A percentile compares a stretch with the other conserved stretches of the same genome.
These are phyloP conservation scores for Leptographium galeiforme DNA, from an alignment of 2,329 filamentous ascomycete genomes.

Conservation along the genomic window DNA sequence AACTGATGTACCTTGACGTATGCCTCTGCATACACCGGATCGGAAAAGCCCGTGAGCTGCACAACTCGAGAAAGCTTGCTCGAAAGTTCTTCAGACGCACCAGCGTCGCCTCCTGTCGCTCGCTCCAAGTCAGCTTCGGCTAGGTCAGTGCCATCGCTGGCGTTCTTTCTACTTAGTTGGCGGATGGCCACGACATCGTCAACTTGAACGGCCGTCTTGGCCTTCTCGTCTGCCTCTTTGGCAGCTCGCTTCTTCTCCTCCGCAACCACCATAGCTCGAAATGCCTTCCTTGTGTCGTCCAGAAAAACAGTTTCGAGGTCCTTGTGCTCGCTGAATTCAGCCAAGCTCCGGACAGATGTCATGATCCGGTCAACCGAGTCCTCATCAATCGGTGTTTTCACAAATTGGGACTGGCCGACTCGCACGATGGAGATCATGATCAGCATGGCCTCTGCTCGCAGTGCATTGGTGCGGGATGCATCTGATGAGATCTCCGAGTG, in stretches of 20 bases:
- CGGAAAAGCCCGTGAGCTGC: slow-evolving; percentile 94
- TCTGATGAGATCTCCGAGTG: slow-evolving; percentile 88
- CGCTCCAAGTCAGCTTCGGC: slow-evolving; percentile 84
- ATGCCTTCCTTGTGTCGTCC: slow-evolving; percentile 88
- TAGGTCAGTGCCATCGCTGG: slow-evolving; percentile 67
- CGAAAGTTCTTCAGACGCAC: slow-evolving; percentile 64
- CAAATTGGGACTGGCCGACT: slow-evolving; percentile 96
- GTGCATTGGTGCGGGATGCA: slow-evolving; percentile 74
- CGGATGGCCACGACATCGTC: slow-evolving; percentile 90
- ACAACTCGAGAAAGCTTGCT: slow-evolving; percentile 95
- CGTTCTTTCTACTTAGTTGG: slow-evolving; percentile 85
- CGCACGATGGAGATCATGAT: slow-evolving; percentile 99
- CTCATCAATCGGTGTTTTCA: slow-evolving; percentile 93
- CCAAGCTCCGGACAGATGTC: slow-evolving; percentile 85
- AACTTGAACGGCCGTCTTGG: slow-evolving; percentile 86
- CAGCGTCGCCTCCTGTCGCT: slow-evolving; percentile 80
- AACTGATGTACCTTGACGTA: slow-evolving; percentile 99
- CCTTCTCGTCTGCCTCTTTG: slow-evolving; percentile 83
- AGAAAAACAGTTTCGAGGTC: slow-evolving; percentile 87
- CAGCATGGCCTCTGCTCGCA: slow-evolving; percentile 93
- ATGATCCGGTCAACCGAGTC: slow-evolving; percentile 98
- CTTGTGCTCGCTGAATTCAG: slow-evolving; percentile 80
- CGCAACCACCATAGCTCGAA: slow-evolving; percentile 91
- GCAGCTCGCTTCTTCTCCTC: slow-evolving; percentile 97
- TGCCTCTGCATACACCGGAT: slow-evolving; percentile 95